These are phyloP conservation scores for bread wheat (Triticum aestivum) DNA, from an alignment of 176 grass and related monocot species.

Conservation along the genomic window DNA sequence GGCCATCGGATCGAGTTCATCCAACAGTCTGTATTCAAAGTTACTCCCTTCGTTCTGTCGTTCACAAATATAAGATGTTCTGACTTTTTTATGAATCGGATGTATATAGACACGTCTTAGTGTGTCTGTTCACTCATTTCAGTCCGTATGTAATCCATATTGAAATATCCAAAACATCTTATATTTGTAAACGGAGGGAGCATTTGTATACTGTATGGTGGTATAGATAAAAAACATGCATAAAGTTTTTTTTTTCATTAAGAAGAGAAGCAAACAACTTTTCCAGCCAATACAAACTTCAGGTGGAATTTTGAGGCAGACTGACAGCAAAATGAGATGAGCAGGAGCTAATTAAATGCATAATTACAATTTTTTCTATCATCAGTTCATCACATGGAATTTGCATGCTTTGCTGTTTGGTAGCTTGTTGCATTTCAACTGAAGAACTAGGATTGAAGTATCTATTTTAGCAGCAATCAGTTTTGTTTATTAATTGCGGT, in stretches of 20 bases:
- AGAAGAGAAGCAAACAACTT: background rate
- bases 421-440: background rate
- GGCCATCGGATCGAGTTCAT: too few relatives aligned
- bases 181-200: too few relatives aligned
- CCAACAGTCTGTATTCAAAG: too few relatives aligned
- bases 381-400: background rate
- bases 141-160: too few relatives aligned
- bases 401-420: background rate
- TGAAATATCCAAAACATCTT: too few relatives aligned
- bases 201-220: too few relatives aligned
- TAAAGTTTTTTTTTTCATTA: background rate
- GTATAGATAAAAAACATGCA: background rate
- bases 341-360: background rate
- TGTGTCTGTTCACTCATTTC: too few relatives aligned
- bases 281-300: background rate
- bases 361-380: background rate
- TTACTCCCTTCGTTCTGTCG: too few relatives aligned
- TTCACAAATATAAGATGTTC: too few relatives aligned
- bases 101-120: too few relatives aligned
- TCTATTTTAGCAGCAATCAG: background rate
- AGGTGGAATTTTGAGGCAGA: constrained; percentile 1
- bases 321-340: background rate
- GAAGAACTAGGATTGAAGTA: background rate
- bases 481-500: background rate
- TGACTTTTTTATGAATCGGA: too few relatives aligned